phyloP scores from a whole-genome alignment of 2,329 filamentous ascomycete species.

The Arthroderma sp. region DNA sequence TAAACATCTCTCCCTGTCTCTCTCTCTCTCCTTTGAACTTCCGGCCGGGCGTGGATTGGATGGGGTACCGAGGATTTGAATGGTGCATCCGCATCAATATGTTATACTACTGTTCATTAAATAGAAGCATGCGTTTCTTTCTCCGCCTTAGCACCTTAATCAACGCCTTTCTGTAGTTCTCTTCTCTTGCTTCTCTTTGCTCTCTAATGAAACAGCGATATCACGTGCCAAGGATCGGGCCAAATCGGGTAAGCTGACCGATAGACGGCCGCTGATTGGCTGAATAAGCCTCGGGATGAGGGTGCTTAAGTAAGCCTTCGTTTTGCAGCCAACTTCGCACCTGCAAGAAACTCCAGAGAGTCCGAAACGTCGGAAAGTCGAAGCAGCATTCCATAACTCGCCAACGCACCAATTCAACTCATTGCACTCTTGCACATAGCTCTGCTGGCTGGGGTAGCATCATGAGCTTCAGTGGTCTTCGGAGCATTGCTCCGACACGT shows the following conservation, averaged over 20 bases:
- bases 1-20: conserved; percentile 38
- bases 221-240: conserved; percentile 15
- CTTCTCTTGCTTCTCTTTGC: background rate
- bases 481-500: conserved; percentile 39
- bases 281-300: conserved; percentile 24
- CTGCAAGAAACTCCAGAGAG: background rate
- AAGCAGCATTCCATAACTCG: conserved; percentile 5
- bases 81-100: background rate
- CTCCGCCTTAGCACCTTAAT: background rate
- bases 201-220: background rate
- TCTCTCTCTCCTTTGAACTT: background rate
- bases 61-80: background rate
- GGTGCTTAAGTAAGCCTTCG: conserved; percentile 27
- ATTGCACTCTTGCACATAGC: conserved; percentile 10
- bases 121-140: background rate
- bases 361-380: background rate
- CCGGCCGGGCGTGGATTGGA: background rate
- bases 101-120: conserved; percentile 3
- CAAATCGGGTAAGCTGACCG: conserved; percentile 28
- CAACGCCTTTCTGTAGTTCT: background rate
- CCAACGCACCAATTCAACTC: conserved; percentile 9
- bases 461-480: conserved; percentile 40
- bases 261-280: conserved; percentile 25
- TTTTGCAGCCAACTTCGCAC: conserved; percentile 6
- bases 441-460: conserved; percentile 20